Base-by-base conservation (phyloP, 2,329 filamentous ascomycete species). In the Phyllosticta citribraziliensis region DNA sequence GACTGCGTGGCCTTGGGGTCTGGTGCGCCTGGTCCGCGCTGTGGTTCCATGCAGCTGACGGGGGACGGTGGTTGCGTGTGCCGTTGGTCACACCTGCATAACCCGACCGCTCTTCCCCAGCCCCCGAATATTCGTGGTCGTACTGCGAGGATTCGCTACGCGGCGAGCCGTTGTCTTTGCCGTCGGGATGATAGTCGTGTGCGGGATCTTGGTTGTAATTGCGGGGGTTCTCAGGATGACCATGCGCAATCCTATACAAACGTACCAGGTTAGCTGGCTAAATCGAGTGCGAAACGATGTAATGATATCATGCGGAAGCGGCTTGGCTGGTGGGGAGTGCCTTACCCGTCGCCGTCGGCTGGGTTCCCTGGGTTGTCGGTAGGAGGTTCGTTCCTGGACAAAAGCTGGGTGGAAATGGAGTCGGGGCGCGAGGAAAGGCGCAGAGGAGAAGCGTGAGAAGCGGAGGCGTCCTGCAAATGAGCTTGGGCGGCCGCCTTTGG, bases 1-100 rank as follows among this genome's bases (percentile, higher is more conserved):
- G 65, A 30, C 55, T 61, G 64, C 60, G 66, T 67, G 60, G 60
- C 62, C 63, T 55, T 64, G 61, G 27, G 62, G 63, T 63, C 66
- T 69, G 50, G 69, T 55, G 40, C 40, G 5, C 40, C 40, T n/a
- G 40, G 40, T 62, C 50, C 22, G 22, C 22, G 22, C 22, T 22
- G 54, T 40, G n/a, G 56, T 55, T 55, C 60, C 69, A 69, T 57
- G 68, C 67, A 64, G 68, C 63, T 64, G 65, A 67, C 55, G 67
- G 68, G 6, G 40, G 40, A n/a, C 14, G 40, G 19, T 47, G 14
- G 14, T 47, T 66, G 55, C 70, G 68, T 57, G 69, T 65, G 65
- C 67, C 72, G 67, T 71, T 75, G 65, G 64, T 66, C 8, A 71
- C 65, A 58, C 72, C 67, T 61, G 72, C 73, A 72, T 73, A 71